Evolutionary conservation across 306 rosid species (phyloP), one percentile per base, ranked within the genome.

Genomic region (Prunus dulcis): DNA sequence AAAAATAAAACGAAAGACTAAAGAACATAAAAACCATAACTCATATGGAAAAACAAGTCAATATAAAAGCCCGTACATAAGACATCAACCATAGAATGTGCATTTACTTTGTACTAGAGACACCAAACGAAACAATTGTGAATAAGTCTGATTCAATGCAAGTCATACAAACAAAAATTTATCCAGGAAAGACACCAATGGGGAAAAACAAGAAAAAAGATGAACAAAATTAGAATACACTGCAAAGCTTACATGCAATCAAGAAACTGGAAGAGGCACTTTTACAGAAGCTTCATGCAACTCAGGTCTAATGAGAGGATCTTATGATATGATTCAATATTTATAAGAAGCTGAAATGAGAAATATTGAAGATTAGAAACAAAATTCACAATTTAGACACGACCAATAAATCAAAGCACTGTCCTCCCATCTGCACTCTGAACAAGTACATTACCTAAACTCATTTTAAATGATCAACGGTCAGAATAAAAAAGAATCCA

Each of bases 251-350:
- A 58, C 64, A 58, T 12, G 17, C 64, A 58, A 58, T 58, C 34
- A 58, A 58, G 64, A 58, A 22, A 58, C 64, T 58, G 64, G 64
- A 58, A 58, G 64, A 58, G 32, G 64, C 34, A 58, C 64, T 58
- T 58, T 58, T 58, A 58, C 64, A 58, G 64, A 58, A 58, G 64
- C 64, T 58, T 58, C 64, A 58, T 58, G 64, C 64, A 58, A 58
- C 34, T 23, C 64, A 58, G 34, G 64, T 58, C 30, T 22, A 58
- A 58, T 58, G 64, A 58, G 30, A 22, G 30, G 32, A 58, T 10
- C 34, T 23, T 58, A 58, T 23, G 34, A 58, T 23, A 58, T 11
- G 64, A 58, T 22, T 58, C 64, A 58, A 58, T 23, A 58, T 58
- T 58, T 58, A 58, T 58, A 23, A 25, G 15, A 58, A 58, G 64